phyloP scores from a whole-genome alignment of 192 early-diverging fungal species.

The Backusella liffmaniae region DNA sequence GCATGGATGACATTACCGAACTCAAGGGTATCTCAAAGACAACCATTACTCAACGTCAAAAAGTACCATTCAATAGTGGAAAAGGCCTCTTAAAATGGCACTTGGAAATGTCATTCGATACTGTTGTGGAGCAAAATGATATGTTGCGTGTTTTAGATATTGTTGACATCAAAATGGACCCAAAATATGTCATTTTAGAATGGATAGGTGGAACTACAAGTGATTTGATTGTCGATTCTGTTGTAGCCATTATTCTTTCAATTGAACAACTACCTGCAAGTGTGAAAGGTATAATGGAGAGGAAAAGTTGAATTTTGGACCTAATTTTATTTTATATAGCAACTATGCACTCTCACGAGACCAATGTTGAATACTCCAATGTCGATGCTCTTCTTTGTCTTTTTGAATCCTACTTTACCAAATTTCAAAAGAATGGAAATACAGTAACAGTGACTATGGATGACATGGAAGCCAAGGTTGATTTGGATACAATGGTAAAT shows the following conservation, averaged over 20 bases:
- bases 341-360: not conserved
- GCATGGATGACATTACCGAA: constrained; percentile 74
- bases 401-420: constrained; percentile 26
- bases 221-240: constrained; percentile 96
- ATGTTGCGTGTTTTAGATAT: constrained; percentile 64
- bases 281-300: constrained; percentile 60
- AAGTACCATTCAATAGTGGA: constrained; percentile 71
- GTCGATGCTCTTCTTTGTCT: constrained; percentile 9
- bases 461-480: constrained; percentile 17
- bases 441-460: constrained; percentile 22
- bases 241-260: constrained; percentile 79
- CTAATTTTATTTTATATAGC: not conserved
- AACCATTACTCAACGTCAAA: constrained; percentile 73
- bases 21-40: constrained; percentile 73
- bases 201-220: constrained; percentile 90
- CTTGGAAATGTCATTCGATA: constrained; percentile 92
- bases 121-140: constrained; percentile 46
- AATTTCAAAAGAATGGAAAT: constrained; percentile 11
- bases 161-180: constrained; percentile 69
- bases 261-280: constrained; percentile 86
- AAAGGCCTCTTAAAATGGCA: constrained; percentile 83
- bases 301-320: not conserved
- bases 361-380: not conserved
- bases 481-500: constrained; percentile 30
- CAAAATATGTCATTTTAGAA: constrained; percentile 74